phyloP scores from a whole-genome alignment of 2,329 filamentous ascomycete species.

The Colletotrichum sp. region DNA sequence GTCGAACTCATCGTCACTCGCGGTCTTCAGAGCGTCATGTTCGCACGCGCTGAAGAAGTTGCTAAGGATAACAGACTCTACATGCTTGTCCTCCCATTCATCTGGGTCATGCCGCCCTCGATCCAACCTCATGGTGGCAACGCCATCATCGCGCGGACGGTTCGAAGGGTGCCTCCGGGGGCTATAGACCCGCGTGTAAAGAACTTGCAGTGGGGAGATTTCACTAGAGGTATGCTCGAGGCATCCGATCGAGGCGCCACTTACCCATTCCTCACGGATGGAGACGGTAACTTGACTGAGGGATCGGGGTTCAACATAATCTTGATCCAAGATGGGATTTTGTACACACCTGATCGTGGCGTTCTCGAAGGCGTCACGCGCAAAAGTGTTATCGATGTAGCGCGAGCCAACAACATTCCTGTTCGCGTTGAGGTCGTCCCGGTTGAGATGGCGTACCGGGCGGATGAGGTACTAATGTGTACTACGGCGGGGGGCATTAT shows the following conservation, averaged over 20 bases:
- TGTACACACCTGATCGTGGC: slow-evolving; percentile 52
- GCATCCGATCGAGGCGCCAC: slow-evolving; percentile 48
- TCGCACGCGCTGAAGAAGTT: slow-evolving; percentile 34
- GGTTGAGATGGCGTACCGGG: slow-evolving; percentile 41
- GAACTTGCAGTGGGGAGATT: slow-evolving; percentile 57
- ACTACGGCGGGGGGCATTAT: slow-evolving; percentile 59
- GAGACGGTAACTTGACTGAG: slow-evolving; percentile 53
- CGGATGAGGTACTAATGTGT: slow-evolving; percentile 57
- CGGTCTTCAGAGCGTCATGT: slow-evolving; percentile 46
- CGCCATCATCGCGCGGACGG: slow-evolving; percentile 49
- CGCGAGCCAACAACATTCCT: slow-evolving; percentile 33
- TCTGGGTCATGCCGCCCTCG: slow-evolving; percentile 55
- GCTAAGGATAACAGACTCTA: slow-evolving; percentile 45
- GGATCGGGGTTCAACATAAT: slow-evolving; percentile 55
- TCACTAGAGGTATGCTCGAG: slow-evolving; percentile 49
- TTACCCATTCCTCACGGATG: slow-evolving; percentile 56
- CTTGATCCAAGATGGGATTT: slow-evolving; percentile 46
- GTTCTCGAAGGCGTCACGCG: slow-evolving; percentile 54
- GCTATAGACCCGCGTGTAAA: slow-evolving; percentile 56
- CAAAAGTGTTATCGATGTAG: slow-evolving; percentile 51
- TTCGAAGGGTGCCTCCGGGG: slow-evolving; percentile 47
- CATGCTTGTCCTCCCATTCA: slow-evolving; percentile 51
- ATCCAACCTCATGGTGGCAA: slow-evolving; percentile 43
- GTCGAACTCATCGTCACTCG: slow-evolving; percentile 57
- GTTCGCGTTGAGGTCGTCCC: slow-evolving; percentile 46